phyloP scores from a whole-genome alignment of 495 filamentous ascomycete species.

The Cercophora scortea region DNA sequence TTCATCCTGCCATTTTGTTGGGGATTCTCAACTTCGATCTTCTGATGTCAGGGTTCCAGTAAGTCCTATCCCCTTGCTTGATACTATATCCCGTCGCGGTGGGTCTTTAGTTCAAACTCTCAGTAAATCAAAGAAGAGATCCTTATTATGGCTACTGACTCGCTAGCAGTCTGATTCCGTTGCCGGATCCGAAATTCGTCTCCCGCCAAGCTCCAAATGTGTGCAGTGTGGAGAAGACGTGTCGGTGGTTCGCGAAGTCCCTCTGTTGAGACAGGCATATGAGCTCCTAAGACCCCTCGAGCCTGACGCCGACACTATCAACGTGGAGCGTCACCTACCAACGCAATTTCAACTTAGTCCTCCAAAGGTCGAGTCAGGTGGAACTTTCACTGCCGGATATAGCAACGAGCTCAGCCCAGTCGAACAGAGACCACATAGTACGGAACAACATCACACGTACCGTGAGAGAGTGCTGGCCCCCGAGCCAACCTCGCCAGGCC shows the following conservation, averaged over 20 bases:
- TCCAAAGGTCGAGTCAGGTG: constrained; percentile 17
- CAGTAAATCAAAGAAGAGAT: neutral
- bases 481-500: neutral
- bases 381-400: constrained; percentile 11
- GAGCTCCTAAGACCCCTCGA: constrained; percentile 25
- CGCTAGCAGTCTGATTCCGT: neutral
- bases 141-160: neutral
- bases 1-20: constrained; percentile 19
- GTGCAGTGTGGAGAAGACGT: constrained; percentile 1
- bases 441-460: neutral
- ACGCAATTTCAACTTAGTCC: constrained; percentile 23
- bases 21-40: constrained; percentile 22
- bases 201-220: neutral
- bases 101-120: neutral
- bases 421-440: neutral
- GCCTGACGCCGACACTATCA: constrained; percentile 24
- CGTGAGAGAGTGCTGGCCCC: neutral
- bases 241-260: constrained; percentile 24
- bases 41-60: constrained; percentile 8
- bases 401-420: neutral
- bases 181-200: neutral
- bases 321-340: constrained; percentile 26
- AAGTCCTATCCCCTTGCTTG: neutral
- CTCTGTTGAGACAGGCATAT: constrained; percentile 20
- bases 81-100: neutral